Conservation (phyloP, 1,139 yeast genomes). For the Blastobotrys malaysiensis region DNA sequence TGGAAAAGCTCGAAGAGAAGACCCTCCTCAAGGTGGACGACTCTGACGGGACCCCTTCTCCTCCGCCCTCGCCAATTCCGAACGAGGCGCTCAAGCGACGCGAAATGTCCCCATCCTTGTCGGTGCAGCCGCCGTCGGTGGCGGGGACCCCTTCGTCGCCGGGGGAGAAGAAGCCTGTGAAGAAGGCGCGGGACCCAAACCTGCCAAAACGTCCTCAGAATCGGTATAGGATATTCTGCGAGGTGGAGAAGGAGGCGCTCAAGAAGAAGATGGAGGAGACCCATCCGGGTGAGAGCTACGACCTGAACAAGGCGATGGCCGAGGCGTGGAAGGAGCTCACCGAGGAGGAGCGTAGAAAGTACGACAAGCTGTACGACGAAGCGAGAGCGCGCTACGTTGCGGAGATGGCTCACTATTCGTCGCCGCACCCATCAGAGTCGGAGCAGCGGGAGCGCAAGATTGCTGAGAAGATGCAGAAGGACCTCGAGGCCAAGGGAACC, state of each 20-base stretch:
- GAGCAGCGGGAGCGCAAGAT: conserved; percentile 25
- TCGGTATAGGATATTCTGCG: conserved; percentile 84
- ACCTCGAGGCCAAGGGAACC: conserved; percentile 17
- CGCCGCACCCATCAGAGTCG: conserved; percentile 23
- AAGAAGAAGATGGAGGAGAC: conserved; percentile 47
- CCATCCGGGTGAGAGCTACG: conserved; percentile 49
- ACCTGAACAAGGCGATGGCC: conserved; percentile 70
- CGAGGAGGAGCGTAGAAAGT: conserved; percentile 69
- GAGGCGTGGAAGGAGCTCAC: conserved; percentile 80
- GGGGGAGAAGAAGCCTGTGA: conserved; percentile 4
- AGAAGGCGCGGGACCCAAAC: conserved; percentile 59
- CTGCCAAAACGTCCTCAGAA: conserved; percentile 87
- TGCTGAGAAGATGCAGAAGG: conserved; percentile 25
- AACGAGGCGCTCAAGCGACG: conserved; percentile 13
- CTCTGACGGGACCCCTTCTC: conserved; percentile 30
- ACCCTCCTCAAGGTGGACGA: conserved; percentile 24
- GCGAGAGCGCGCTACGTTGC: conserved; percentile 70
- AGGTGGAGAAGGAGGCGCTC: conserved; percentile 71
- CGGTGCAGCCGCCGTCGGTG: conserved; percentile 1
- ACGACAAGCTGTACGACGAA: conserved; percentile 68
- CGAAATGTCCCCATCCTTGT: conserved; percentile 9
- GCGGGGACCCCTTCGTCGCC: conserved; percentile 6
- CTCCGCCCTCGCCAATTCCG: conserved; percentile 28
- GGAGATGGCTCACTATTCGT: conserved; percentile 64
- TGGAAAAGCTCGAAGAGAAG: conserved; percentile 68